Evolutionary conservation across 176 grass and related monocot species (phyloP), one percentile per base, ranked within the genome.

Genomic region (Cymbopogon citratus): DNA sequence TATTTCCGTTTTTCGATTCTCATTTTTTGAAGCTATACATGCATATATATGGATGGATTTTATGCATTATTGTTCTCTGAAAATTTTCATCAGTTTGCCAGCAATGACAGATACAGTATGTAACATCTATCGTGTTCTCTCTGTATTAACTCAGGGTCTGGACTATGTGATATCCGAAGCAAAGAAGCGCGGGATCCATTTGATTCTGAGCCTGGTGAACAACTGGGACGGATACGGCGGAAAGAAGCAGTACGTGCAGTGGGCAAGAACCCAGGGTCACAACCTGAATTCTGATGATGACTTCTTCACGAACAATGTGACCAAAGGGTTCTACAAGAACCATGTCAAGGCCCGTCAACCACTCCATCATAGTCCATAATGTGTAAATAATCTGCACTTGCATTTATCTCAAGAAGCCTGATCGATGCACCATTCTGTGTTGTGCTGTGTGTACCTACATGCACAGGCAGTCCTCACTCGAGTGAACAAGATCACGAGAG

Each of bases 201-300:
- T 97, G 52, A 94, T 97, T 69, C 84, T 92, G 51, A 86, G 87
- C 77, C 62, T 97, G 21, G 90, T 85, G 56, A 91, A 97, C 66
- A 97, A 94, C 90, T 97, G 88, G 80, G 86, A 85, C 5, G 88
- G 38, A 5, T 92, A 89, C 46, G 92, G 95, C 39, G 95, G 92
- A 1, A 94, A 91, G 90, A 85, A 77, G 35, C 90, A 92, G 49
- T 97, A 97, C 67, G 86, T 94, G 68, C 86, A 94, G 36, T 97
- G 94, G 94, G 94, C 92, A 12, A 92, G 75, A 41, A 65, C 76
- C 10, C 60, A 85, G 76, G 90, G 91, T 1, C 87, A 92, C 68
- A 11, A 40, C 69, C 15, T 97, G 40, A 51, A 15, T 31, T 92
- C 87, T 1, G 83, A 90, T 1, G 94, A 97, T 15, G 85, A 90